Base-by-base conservation (phyloP, 768 basidiomycete species). In the Tulasnella sp. region DNA sequence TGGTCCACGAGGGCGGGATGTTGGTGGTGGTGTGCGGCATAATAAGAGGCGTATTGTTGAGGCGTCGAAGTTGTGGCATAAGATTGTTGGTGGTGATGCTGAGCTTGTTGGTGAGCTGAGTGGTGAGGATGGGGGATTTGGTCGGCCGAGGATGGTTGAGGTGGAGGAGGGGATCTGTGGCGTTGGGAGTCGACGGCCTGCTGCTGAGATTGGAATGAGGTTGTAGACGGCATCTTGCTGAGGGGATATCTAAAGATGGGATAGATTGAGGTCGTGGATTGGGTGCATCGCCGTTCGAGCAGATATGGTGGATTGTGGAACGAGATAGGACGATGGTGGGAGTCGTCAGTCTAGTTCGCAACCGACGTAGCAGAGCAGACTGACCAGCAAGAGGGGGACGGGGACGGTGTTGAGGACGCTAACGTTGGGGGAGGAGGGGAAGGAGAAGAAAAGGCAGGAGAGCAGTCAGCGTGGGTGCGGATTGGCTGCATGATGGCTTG, bases 1-100 rank as follows among this genome's bases (percentile, higher is more conserved):
- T 75, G 76, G 64, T 81, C 75, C 28, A 75, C 46, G 60, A 77
- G 44, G 28, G 79, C 37, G 12, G 75, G 28, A 24, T 81, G 80
- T 72, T 69, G 60, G 18, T 81, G 80, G 37, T 76, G 76, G 34
- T 80, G 75, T 20, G 58, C 3, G 80, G 73, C 64, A 34, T 72
- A 37, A 16, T 64, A 72, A 7, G 50, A 22, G n/a, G 79, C 64
- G 7, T 42, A 64, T 20, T 72, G 73, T 34, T 34, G 42, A 31
- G 37, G 31, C 22, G 22, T n/a, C 24, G 41, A n/a, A 28, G 72
- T 41, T n/a, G 79, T 37, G 44, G 58, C n/a, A 24, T 48, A 41
- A 34, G 72, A 74, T 40, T 77, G 80, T 16, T 78, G 77, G 24
- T 37, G 80, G 46, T 81, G 80, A 76, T 75, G 74, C 44, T 72